Conservation (phyloP, 495 filamentous ascomycete species). For the Lichina pygmaea region DNA sequence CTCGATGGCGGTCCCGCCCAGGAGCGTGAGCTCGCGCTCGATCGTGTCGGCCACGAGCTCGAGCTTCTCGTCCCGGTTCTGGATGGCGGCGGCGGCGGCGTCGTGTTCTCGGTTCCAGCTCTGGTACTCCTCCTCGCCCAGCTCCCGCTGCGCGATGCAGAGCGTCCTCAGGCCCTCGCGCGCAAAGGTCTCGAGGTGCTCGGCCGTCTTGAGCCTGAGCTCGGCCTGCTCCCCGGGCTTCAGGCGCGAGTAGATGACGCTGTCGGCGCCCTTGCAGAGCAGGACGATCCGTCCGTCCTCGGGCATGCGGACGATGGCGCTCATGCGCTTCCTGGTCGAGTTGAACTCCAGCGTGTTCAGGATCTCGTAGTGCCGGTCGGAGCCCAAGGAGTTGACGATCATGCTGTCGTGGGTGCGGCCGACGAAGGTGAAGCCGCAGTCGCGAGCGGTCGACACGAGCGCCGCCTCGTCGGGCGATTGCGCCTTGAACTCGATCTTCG, state of each 20-base stretch:
- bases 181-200: slow-evolving; percentile 91
- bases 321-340: slow-evolving; percentile 92
- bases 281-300: slow-evolving; percentile 61
- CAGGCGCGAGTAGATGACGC: slow-evolving; percentile 85
- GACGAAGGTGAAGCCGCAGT: slow-evolving; percentile 89
- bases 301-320: slow-evolving; percentile 89
- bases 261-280: slow-evolving; percentile 96
- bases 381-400: slow-evolving; percentile 61
- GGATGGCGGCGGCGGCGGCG: slow-evolving; percentile 55
- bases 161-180: slow-evolving; percentile 85
- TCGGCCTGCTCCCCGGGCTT: slow-evolving; percentile 64
- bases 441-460: slow-evolving; percentile 75
- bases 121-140: slow-evolving; percentile 68
- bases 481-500: slow-evolving; percentile 81
- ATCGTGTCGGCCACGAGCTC: slow-evolving; percentile 75
- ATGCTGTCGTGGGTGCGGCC: slow-evolving; percentile 56
- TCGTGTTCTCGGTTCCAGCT: slow-evolving; percentile 73
- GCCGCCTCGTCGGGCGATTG: slow-evolving; percentile 96
- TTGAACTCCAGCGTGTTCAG: slow-evolving; percentile 96
- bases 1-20: slow-evolving; percentile 95
- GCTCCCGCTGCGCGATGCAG: slow-evolving; percentile 69
- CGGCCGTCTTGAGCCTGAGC: slow-evolving; percentile 56
- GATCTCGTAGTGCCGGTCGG: slow-evolving; percentile 59
- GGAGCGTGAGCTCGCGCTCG: slow-evolving; percentile 64
- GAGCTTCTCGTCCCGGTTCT: slow-evolving; percentile 78